Evolutionary conservation across 139 green algal species (phyloP), one percentile per base, ranked within the genome.

Genomic region (Chlorella vulgaris): DNA sequence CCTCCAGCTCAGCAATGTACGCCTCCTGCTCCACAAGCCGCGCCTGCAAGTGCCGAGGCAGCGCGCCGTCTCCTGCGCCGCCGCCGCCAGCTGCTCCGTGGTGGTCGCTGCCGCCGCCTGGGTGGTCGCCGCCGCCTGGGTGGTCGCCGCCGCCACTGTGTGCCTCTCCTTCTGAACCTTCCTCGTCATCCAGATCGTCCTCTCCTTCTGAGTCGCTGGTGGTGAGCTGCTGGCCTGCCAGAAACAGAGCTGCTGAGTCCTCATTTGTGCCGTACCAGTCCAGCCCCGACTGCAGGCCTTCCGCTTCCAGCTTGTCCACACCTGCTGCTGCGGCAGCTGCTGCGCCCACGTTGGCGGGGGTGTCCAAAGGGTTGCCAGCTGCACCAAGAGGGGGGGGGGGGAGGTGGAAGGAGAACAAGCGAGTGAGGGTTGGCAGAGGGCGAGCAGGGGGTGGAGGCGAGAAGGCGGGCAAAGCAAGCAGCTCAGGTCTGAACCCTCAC

Each of bases 231-330:
- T 74, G 75, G n/a, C 60, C 40, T 21, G 75, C 35, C 21, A 71
- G n/a, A 31, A 81, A 81, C 8, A 82, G 60, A 0, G 63, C 65
- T 5, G 73, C 53, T 35, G 35, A 38, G 73, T 79, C 35, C 53
- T 86, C 43, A 55, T 86, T 84, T 31, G 60, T 84, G 51, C 53
- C 69, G 35, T 82, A 88, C 69, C 80, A 88, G 69, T 88, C 77
- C 26, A 84, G 40, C n/a, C 76, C 83, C 3, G 39, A 33, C 28
- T 81, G 58, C 58, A 86, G 47, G 38, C 81, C 81, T 47, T 86
- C 81, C 26, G 76, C 81, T 47, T 86, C 71, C 19, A 78, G 67
- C 7, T 74, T 75, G 42, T 86, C 76, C 26, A 40, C 31, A 47
- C 61, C 68, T 7, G 7, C 51, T 7, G 38, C 28, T 0, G 33